phyloP scores from a whole-genome alignment of 495 filamentous ascomycete species.

The Tetracladium setigerum region DNA sequence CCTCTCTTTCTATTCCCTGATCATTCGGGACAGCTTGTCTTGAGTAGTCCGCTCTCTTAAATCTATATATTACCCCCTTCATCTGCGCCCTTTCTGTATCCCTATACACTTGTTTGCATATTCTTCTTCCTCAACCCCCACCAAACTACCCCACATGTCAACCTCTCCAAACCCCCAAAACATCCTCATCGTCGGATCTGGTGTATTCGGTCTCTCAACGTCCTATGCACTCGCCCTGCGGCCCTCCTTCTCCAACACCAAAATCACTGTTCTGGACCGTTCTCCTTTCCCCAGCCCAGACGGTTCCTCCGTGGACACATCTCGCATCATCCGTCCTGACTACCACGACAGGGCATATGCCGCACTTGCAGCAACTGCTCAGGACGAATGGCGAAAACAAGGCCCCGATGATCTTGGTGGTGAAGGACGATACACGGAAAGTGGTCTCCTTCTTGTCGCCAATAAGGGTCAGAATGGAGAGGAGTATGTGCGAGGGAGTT shows the following conservation, averaged over 20 bases:
- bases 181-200: conserved; percentile 72
- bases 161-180: conserved; percentile 22
- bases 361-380: conserved; percentile 57
- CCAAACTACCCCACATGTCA: neutral
- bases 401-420: conserved; percentile 43
- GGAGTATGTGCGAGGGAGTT: conserved; percentile 49
- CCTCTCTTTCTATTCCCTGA: no score
- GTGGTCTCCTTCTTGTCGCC: conserved; percentile 63
- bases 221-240: conserved; percentile 52
- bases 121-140: neutral
- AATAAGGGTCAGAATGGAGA: conserved; percentile 37
- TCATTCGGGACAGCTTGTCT: no score
- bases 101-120: neutral
- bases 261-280: conserved; percentile 64
- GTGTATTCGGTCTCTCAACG: conserved; percentile 70
- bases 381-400: conserved; percentile 60
- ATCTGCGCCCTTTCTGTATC: neutral
- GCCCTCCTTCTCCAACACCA: conserved; percentile 42
- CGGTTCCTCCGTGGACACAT: conserved; percentile 65
- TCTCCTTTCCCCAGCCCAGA: conserved; percentile 64
- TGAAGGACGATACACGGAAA: conserved; percentile 65
- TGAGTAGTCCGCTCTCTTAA: no score
- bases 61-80: neutral
- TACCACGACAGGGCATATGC: conserved; percentile 71
- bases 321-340: conserved; percentile 69